A percentile compares a stretch with the other conserved stretches of the same genome.
phyloP scores from a whole-genome alignment of 169 alveolate species.

The Babesia divergens region DNA sequence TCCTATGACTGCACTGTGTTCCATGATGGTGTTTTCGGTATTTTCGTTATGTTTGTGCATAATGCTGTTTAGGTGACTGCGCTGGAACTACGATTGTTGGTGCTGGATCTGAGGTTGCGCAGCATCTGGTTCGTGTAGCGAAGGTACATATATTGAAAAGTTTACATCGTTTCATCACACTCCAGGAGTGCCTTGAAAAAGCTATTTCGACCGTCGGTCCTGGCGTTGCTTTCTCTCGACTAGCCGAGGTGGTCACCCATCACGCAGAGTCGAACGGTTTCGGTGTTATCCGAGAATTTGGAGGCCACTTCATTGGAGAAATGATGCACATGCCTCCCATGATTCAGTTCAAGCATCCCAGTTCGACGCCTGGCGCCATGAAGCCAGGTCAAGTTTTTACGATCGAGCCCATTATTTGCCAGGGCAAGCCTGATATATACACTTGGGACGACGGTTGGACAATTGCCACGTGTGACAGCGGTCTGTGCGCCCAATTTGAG shows the following conservation, averaged over 20 bases:
- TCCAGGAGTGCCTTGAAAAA: constrained; percentile 74
- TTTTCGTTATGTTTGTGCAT: constrained; percentile 73
- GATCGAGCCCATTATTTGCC: constrained; percentile 87
- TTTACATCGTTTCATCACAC: not conserved
- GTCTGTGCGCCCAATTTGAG: constrained; percentile 88
- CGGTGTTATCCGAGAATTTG: constrained; percentile 81
- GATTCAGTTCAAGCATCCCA: constrained; percentile 81
- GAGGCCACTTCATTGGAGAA: constrained; percentile 92
- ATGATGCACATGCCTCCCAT: constrained; percentile 90
- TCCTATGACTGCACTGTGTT: constrained; percentile 89
- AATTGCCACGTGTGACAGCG: constrained; percentile 80
- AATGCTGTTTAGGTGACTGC: constrained; percentile 74
- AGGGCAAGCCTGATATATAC: constrained; percentile 74
- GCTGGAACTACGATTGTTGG: constrained; percentile 75
- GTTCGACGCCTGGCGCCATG: constrained; percentile 53
- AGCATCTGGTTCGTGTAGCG: constrained; percentile 62
- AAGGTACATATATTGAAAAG: constrained; percentile 7
- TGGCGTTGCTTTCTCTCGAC: constrained; percentile 79
- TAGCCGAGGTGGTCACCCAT: constrained; percentile 83
- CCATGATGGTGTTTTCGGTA: constrained; percentile 83
- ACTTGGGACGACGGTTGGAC: constrained; percentile 93
- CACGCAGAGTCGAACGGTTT: constrained; percentile 81
- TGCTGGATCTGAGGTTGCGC: constrained; percentile 47
- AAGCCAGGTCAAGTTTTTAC: constrained; percentile 58
- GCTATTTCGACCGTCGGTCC: constrained; percentile 86